A percentile compares a stretch with the other conserved stretches of the same genome.
These are phyloP conservation scores for Naganishia sp. DNA, from an alignment of 1,284 basidiomycete genomes.

Conservation along the genomic window DNA sequence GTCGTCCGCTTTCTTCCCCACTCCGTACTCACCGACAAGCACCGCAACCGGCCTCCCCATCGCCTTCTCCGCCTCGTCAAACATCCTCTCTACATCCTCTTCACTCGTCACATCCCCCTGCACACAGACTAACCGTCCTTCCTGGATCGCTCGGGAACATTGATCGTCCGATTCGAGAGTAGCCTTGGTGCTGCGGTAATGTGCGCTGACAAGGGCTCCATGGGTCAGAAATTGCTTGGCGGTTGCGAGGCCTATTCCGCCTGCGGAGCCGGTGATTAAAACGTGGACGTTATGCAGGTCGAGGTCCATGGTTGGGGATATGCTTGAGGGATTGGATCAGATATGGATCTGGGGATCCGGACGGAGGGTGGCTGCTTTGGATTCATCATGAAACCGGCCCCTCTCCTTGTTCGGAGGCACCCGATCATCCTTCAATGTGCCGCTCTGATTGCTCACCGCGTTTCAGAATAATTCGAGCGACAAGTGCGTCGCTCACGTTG, in stretches of 20 bases:
- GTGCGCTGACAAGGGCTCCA: slow-evolving; percentile 69
- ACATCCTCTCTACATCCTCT: slow-evolving; percentile 58
- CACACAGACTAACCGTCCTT: slow-evolving; percentile 52
- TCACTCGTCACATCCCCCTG: slow-evolving; percentile 66
- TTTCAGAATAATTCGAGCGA: not conserved
- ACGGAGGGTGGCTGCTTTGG: not conserved
- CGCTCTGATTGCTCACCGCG: not conserved
- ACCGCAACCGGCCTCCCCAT: slow-evolving; percentile 34
- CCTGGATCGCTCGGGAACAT: slow-evolving; percentile 48
- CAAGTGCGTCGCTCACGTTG: too few relatives aligned
- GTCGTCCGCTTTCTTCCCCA: too few relatives aligned
- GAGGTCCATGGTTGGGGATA: slow-evolving; percentile 49
- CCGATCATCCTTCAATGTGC: not conserved
- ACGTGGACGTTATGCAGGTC: slow-evolving; percentile 71
- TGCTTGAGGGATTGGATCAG: not conserved
- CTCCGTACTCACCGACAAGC: slow-evolving; percentile 30
- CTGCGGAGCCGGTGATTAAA: slow-evolving; percentile 65
- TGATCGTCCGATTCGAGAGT: slow-evolving; percentile 57
- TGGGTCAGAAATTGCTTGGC: slow-evolving; percentile 63
- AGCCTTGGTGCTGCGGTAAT: slow-evolving; percentile 64
- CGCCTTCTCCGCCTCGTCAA: slow-evolving; percentile 35
- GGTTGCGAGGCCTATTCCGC: slow-evolving; percentile 63
- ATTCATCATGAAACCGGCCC: not conserved
- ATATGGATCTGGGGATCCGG: not conserved
- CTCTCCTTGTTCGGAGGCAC: not conserved